Percentiles rank a stretch among this genome's conserved stretches.
Conservation (phyloP, 495 filamentous ascomycete genomes). For the Choiromyces venosus region DNA sequence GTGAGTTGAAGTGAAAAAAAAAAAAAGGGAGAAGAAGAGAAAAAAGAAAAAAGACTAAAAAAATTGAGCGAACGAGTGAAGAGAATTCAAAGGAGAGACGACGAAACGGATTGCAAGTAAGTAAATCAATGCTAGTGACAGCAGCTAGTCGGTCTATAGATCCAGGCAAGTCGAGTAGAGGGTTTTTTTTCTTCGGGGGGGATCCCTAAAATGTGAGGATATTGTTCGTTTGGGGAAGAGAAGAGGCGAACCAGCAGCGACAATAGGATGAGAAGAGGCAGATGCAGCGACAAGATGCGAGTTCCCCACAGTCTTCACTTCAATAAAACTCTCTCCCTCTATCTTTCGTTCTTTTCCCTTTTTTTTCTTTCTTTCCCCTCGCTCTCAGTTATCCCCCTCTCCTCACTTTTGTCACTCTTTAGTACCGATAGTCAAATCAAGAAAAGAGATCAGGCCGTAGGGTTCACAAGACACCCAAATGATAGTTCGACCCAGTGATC, state of each 20-base stretch:
- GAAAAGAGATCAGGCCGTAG: not conserved
- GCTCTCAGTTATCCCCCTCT: not conserved
- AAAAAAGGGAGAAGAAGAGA: not conserved
- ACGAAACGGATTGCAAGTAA: not conserved
- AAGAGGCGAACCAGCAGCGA: not conserved
- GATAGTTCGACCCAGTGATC: not conserved
- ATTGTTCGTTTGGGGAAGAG: not conserved
- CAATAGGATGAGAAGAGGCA: not conserved
- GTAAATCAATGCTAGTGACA: not conserved
- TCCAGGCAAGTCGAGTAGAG: not conserved
- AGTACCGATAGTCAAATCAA: not conserved
- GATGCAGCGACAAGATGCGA: not conserved
- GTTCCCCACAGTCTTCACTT: slow-evolving; percentile 1
- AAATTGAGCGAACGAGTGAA: not conserved
- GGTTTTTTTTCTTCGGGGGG: not conserved
- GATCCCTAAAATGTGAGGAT: not conserved
- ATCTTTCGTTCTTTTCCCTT: not conserved
- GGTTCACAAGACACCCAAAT: not conserved
- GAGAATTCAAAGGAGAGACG: not conserved
- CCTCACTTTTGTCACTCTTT: not conserved
- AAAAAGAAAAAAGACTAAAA: not conserved
- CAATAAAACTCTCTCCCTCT: not conserved
- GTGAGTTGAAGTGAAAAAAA: not conserved
- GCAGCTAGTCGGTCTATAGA: not conserved
- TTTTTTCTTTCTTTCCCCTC: not conserved